Conservation (phyloP, 192 early-diverging fungal species). For the Ambispora gerdemannii region DNA sequence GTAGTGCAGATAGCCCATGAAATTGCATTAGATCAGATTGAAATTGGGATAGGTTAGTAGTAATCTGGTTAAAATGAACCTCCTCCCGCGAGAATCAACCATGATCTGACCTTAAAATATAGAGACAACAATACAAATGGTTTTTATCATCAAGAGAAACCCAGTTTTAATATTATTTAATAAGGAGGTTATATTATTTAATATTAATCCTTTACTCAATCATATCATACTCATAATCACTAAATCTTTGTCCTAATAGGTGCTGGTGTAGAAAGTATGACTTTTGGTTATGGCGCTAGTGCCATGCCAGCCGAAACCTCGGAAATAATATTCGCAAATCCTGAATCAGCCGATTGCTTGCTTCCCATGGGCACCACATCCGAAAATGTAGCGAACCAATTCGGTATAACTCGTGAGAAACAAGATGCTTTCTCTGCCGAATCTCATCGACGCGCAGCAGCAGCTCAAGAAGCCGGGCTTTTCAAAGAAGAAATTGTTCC, state of each 20-base stretch:
- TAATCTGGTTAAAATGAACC: too few species aligned
- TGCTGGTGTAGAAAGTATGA: slow-evolving; percentile 91
- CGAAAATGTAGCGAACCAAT: slow-evolving; percentile 93
- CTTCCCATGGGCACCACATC: slow-evolving; percentile 93
- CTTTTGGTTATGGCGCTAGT: slow-evolving; percentile 77
- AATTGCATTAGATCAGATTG: slow-evolving; percentile 84
- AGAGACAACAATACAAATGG: too few species aligned
- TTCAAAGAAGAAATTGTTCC: slow-evolving; percentile 93
- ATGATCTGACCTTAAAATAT: too few species aligned
- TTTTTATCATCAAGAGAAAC: too few species aligned
- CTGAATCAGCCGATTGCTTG: slow-evolving; percentile 74
- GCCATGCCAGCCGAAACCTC: slow-evolving; percentile 74
- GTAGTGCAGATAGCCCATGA: slow-evolving; percentile 79
- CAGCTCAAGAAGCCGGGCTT: slow-evolving; percentile 85
- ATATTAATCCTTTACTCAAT: neutral
- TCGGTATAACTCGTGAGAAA: slow-evolving; percentile 75
- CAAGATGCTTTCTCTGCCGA: slow-evolving; percentile 89
- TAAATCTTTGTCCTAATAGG: neutral
- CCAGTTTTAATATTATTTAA: too few species aligned
- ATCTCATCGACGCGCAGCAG: slow-evolving; percentile 79
- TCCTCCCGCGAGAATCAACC: too few species aligned
- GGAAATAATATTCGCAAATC: slow-evolving; percentile 67
- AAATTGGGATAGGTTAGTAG: slow-evolving; percentile 80
- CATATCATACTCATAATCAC: neutral
- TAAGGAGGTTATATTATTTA: neutral